These are phyloP conservation scores for Rhodamnia argentea DNA, from an alignment of 345 rosid genomes.

Conservation along the genomic window DNA sequence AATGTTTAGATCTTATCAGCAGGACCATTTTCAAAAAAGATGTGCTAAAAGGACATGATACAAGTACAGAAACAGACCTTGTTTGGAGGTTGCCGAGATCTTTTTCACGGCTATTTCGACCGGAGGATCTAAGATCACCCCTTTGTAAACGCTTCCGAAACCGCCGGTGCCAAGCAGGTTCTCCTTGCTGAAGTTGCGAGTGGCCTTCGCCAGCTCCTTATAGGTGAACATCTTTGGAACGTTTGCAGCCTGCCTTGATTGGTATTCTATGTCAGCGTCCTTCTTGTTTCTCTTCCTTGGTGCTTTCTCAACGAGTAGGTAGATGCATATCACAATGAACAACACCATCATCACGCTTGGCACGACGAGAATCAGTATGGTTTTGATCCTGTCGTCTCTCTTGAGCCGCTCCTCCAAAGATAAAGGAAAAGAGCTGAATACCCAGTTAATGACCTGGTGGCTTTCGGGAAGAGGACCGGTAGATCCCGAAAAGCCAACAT, in stretches of 20 bases:
- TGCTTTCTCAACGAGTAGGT: neutral
- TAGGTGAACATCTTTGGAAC: slow-evolving; percentile 17
- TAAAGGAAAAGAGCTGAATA: slow-evolving; percentile 7
- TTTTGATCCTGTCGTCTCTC: neutral
- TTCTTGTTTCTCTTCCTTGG: slow-evolving; percentile 1
- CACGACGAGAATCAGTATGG: neutral
- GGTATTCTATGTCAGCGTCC: slow-evolving; percentile 9
- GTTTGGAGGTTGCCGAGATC: slow-evolving; percentile 26
- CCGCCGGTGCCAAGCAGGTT: slow-evolving; percentile 34
- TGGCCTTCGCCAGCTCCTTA: slow-evolving; percentile 26
- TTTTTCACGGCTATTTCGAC: slow-evolving; percentile 23
- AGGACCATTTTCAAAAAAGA: too few relatives aligned
- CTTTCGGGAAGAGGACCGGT: slow-evolving; percentile 16
- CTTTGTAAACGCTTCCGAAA: slow-evolving; percentile 34
- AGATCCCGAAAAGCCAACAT: slow-evolving; percentile 26
- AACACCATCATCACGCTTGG: slow-evolving; percentile 1
- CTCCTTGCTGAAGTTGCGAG: slow-evolving; percentile 21
- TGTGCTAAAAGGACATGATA: too few relatives aligned
- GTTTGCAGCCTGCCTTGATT: slow-evolving; percentile 21
- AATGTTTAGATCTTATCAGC: too few relatives aligned
- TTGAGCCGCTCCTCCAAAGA: neutral
- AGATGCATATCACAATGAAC: neutral
- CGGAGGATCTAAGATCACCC: slow-evolving; percentile 12
- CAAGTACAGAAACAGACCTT: slow-evolving; percentile 5
- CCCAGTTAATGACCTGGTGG: slow-evolving; percentile 19